Percentiles rank a stretch among this genome's conserved stretches.
Evolutionary conservation across 129 eudicot genomes (phyloP).

Genomic region (Tagetes erecta): DNA sequence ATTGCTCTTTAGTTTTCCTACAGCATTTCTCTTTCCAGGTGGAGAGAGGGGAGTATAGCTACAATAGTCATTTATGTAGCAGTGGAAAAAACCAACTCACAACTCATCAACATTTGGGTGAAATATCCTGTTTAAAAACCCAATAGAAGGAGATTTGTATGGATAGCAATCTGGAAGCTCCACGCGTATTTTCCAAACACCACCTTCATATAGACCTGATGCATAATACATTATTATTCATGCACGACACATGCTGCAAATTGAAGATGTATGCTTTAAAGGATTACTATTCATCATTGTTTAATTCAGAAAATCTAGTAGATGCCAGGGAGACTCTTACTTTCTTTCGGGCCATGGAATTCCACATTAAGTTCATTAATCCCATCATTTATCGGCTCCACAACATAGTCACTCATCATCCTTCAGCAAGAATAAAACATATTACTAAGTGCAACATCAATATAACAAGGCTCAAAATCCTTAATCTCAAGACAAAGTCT

Average conservation of each 20-base stretch:
- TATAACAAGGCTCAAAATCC: constrained; percentile 14
- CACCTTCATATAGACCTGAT: constrained; percentile 84
- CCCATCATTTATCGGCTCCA: constrained; percentile 88
- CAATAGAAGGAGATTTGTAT: constrained; percentile 81
- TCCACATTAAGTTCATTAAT: constrained; percentile 83
- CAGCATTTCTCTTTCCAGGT: background rate
- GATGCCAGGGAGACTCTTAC: constrained; percentile 38
- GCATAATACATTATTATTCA: constrained; percentile 4
- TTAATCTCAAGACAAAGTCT: constrained; percentile 5
- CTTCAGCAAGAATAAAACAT: constrained; percentile 46
- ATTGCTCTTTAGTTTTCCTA: background rate
- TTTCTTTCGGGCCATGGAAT: constrained; percentile 96
- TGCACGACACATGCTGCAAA: background rate
- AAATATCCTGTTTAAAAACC: constrained; percentile 71
- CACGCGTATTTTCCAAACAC: constrained; percentile 83
- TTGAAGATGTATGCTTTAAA: background rate
- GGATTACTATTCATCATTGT: background rate
- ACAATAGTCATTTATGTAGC: background rate
- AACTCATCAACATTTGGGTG: constrained; percentile 89
- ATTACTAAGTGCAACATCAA: constrained; percentile 14
- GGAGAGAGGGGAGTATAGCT: background rate
- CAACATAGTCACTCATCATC: constrained; percentile 96
- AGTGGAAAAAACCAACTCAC: constrained; percentile 41
- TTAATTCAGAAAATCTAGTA: background rate
- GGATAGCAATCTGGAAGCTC: constrained; percentile 88